Evolutionary conservation across 1,139 yeast species (phyloP), one percentile per base, ranked within the genome.

Genomic region (Yamadazyma triangularis): DNA sequence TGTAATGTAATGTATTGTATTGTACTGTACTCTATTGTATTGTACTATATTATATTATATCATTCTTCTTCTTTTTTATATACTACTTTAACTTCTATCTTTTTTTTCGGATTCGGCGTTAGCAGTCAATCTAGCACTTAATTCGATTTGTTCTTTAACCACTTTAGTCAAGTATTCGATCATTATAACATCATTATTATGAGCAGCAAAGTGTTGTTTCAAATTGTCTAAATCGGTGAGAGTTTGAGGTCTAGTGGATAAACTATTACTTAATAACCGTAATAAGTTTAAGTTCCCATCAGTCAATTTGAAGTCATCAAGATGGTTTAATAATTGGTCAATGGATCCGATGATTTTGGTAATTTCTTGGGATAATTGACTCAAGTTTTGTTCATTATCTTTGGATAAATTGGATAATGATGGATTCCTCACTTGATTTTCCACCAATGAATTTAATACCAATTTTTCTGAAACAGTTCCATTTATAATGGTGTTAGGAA

Each of bases 111-210:
- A 42, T 35, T 55, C 59, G 19, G 60, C 53, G 35, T 50, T 56
- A n/a, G 60, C 63, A 32, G 91, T 79, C 51, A 85, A 72, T 56
- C 84, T 77, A 28, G 88, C 80, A 51, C 88, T 78, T 50, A 83
- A 70, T 52, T 83, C 91, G 44, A 85, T 73, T 62, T 87, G 96
- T 42, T 88, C 85, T 64, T 83, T 84, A 47, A 87, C 80, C 32
- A 93, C 86, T 50, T 82, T 79, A 38, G 95, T 83, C 60, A 87
- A 71, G 54, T 80, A 84, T 51, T 85, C 93, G 44, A 87, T 75
- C 80, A 86, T 79, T 41, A 84, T 72, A 26, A 87, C 80, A 51
- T 87, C 95, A 58, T 85, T 89, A 53, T 81, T 69, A 56, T 85
- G 89, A 33, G 77, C 72, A 50, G 76, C 77, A 70, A 86, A 79